These are phyloP conservation scores for Codiaeum variegatum DNA, from an alignment of 441 rosid species.

Conservation along the genomic window DNA sequence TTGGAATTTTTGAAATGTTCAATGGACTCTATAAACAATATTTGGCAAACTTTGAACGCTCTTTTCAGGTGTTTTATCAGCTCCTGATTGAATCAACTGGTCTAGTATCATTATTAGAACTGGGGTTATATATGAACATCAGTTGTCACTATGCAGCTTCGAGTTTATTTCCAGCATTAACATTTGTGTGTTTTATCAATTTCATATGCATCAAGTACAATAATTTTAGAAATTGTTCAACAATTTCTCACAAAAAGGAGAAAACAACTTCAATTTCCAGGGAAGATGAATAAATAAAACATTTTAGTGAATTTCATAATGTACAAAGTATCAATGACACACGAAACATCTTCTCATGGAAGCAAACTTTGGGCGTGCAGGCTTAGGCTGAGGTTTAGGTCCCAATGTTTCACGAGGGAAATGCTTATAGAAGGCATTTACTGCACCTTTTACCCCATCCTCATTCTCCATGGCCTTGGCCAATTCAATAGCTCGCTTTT, in stretches of 20 bases:
- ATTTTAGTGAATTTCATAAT: neutral
- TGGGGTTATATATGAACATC: no score
- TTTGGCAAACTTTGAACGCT: neutral
- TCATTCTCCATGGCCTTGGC: slow-evolving; percentile 91
- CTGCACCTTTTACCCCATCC: slow-evolving; percentile 94
- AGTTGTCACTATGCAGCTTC: no score
- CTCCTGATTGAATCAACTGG: no score
- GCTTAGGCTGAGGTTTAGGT: slow-evolving; percentile 28
- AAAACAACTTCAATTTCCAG: neutral
- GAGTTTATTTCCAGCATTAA: no score
- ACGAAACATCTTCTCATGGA: slow-evolving; percentile 69
- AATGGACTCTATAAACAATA: neutral
- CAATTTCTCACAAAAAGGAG: neutral
- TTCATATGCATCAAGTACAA: neutral
- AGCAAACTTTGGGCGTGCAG: slow-evolving; percentile 38
- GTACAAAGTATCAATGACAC: slow-evolving; percentile 36
- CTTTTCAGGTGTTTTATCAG: no score
- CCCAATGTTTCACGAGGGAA: slow-evolving; percentile 40
- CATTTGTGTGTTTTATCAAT: no score
- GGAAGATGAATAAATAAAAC: neutral
- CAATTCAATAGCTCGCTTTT: slow-evolving; percentile 65
- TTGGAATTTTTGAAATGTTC: neutral
- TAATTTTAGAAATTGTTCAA: neutral
- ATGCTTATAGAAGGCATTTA: slow-evolving; percentile 88
- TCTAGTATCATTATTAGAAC: no score